Evolutionary conservation across 2,329 filamentous ascomycete genomes (phyloP).

Genomic region (Arthrobotrys sphaeroides): DNA sequence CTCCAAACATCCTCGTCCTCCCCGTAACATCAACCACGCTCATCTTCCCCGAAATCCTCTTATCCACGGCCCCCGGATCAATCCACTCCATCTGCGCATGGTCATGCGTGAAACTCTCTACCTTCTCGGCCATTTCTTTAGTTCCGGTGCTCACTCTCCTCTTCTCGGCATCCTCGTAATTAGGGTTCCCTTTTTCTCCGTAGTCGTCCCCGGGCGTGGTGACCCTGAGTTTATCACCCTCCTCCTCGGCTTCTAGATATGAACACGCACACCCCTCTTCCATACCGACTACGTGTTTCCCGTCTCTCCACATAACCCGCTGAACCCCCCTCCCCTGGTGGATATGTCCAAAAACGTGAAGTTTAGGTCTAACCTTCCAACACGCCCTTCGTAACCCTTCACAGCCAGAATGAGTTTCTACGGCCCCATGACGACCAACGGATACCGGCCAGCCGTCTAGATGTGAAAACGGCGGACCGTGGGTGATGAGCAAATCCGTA

Average conservation of each 20-base stretch:
- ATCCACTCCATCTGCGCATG: slow-evolving; percentile 46
- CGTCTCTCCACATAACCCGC: slow-evolving; percentile 70
- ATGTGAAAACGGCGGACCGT: slow-evolving; percentile 72
- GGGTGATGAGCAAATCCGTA: slow-evolving; percentile 75
- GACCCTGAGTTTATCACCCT: neutral
- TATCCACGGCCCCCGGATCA: slow-evolving; percentile 39
- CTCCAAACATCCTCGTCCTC: slow-evolving; percentile 49
- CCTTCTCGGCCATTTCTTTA: slow-evolving; percentile 8
- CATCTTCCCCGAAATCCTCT: slow-evolving; percentile 28
- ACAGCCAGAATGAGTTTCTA: slow-evolving; percentile 67
- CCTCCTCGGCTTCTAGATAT: neutral
- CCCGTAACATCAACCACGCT: slow-evolving; percentile 28
- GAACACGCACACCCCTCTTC: slow-evolving; percentile 42
- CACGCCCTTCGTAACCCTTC: slow-evolving; percentile 68
- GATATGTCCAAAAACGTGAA: slow-evolving; percentile 77
- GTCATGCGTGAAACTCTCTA: slow-evolving; percentile 15
- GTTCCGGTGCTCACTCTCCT: neutral
- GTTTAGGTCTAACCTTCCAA: slow-evolving; percentile 70
- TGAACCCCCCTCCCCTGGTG: slow-evolving; percentile 74
- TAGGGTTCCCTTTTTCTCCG: too few relatives aligned
- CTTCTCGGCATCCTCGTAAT: neutral
- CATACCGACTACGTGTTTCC: slow-evolving; percentile 51
- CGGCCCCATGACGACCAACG: slow-evolving; percentile 57
- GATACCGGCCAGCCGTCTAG: slow-evolving; percentile 63
- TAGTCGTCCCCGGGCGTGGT: neutral